phyloP scores from a whole-genome alignment of 257 asterid species.

The Ilex aquifolium region DNA sequence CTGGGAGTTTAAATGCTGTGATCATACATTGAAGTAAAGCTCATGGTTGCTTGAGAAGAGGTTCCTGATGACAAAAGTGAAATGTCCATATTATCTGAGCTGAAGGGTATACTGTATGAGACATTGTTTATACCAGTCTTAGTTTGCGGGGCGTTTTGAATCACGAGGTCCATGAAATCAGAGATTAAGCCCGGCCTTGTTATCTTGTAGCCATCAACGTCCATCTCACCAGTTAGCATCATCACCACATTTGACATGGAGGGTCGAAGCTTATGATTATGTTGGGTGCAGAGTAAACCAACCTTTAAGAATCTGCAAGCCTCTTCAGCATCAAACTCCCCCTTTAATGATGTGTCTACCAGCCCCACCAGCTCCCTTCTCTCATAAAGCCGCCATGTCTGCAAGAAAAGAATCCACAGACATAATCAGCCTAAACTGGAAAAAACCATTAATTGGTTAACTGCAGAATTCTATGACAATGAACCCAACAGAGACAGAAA shows the following conservation, averaged over 20 bases:
- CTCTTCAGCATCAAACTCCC: slow-evolving; percentile 71
- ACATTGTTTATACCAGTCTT: slow-evolving; percentile 15
- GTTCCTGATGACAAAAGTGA: slow-evolving; percentile 36
- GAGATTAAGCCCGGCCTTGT: slow-evolving; percentile 87
- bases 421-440: too few species aligned
- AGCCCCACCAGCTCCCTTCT: slow-evolving; percentile 48
- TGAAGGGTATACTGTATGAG: slow-evolving; percentile 39
- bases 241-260: slow-evolving; percentile 71
- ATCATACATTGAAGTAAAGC: slow-evolving; percentile 28
- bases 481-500: too few species aligned
- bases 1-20: slow-evolving; percentile 16
- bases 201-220: slow-evolving; percentile 39
- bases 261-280: slow-evolving; percentile 80
- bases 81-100: slow-evolving; percentile 33
- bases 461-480: too few species aligned
- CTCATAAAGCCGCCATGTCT: slow-evolving; percentile 84
- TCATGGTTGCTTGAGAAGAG: slow-evolving; percentile 52
- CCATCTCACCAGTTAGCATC: slow-evolving; percentile 59
- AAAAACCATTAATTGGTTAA: too few species aligned
- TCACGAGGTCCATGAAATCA: slow-evolving; percentile 84
- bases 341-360: slow-evolving; percentile 60
- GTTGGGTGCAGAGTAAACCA: slow-evolving; percentile 92
- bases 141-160: slow-evolving; percentile 38
- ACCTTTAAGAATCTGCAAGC: slow-evolving; percentile 79
- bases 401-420: slow-evolving; percentile 9